These are phyloP conservation scores for Juglanconis juglandina DNA, from an alignment of 2,329 filamentous ascomycete genomes.

Conservation along the genomic window DNA sequence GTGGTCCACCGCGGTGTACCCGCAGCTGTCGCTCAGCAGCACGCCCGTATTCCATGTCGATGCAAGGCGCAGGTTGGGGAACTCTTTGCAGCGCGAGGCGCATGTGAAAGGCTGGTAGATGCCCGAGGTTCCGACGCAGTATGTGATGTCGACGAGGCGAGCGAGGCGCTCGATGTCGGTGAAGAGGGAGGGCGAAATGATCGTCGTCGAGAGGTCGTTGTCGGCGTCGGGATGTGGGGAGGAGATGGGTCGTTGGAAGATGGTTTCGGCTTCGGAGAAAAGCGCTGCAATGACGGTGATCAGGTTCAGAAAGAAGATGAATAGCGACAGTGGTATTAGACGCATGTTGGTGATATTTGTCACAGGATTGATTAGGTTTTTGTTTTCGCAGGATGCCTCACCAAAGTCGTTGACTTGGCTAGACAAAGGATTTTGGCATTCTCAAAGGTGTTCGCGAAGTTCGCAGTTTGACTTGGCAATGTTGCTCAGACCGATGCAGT, in stretches of 20 bases:
- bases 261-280: not conserved
- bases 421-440: conserved; percentile 3
- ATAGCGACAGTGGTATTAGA: not conserved
- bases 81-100: conserved; percentile 79
- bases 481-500: not conserved
- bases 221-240: not conserved
- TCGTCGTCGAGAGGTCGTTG: conserved; percentile 2
- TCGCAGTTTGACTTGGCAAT: not conserved
- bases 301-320: not conserved
- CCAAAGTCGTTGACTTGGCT: conserved; percentile 15
- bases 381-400: not conserved
- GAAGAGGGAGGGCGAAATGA: conserved; percentile 65
- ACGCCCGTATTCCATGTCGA: conserved; percentile 88
- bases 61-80: conserved; percentile 73
- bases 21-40: conserved; percentile 84
- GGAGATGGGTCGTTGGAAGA: conserved; percentile 7
- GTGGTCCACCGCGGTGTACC: conserved; percentile 89
- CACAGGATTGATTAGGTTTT: not conserved
- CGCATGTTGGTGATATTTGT: conserved; percentile 9
- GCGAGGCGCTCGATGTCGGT: conserved; percentile 79
- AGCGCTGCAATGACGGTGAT: conserved; percentile 3
- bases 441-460: not conserved
- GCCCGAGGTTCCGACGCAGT: conserved; percentile 85
- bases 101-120: conserved; percentile 82
- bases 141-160: conserved; percentile 89